phyloP scores from a whole-genome alignment of 805 yeast species.

The Metschnikowia lunata region DNA sequence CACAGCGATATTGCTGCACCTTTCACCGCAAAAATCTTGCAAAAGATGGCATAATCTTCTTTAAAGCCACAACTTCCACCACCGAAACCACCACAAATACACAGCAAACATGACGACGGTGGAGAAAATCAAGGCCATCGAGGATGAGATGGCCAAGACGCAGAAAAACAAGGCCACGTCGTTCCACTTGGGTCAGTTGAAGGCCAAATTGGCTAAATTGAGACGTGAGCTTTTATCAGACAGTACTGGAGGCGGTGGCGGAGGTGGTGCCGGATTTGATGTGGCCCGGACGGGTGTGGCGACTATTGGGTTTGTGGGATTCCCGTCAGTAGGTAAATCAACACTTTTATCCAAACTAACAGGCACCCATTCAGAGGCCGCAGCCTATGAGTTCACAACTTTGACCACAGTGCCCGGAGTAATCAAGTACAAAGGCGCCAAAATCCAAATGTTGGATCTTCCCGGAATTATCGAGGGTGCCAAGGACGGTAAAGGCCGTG shows the following conservation, averaged over 20 bases:
- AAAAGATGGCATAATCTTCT: neutral
- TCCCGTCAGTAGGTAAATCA: slow-evolving; percentile 92
- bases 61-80: neutral
- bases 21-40: too few relatives aligned
- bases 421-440: slow-evolving; percentile 93
- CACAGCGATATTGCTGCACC: neutral
- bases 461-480: slow-evolving; percentile 93
- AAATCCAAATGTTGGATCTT: slow-evolving; percentile 90
- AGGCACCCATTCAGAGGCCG: slow-evolving; percentile 96
- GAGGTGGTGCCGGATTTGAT: slow-evolving; percentile 92
- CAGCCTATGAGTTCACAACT: slow-evolving; percentile 96
- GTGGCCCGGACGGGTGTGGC: slow-evolving; percentile 99
- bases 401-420: slow-evolving; percentile 97
- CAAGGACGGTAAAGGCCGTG: slow-evolving; percentile 87
- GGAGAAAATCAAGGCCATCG: slow-evolving; percentile 76
- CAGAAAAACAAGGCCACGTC: slow-evolving; percentile 98
- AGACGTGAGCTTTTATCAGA: slow-evolving; percentile 81
- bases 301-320: slow-evolving; percentile 95
- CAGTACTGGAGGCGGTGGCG: slow-evolving; percentile 69
- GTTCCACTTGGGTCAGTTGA: slow-evolving; percentile 94
- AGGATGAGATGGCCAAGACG: slow-evolving; percentile 96
- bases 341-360: slow-evolving; percentile 85
- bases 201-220: slow-evolving; percentile 92
- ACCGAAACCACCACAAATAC: neutral
- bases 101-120: slow-evolving; percentile 39